Conservation (phyloP, 768 basidiomycete species). For the Hypholoma fasciculare region DNA sequence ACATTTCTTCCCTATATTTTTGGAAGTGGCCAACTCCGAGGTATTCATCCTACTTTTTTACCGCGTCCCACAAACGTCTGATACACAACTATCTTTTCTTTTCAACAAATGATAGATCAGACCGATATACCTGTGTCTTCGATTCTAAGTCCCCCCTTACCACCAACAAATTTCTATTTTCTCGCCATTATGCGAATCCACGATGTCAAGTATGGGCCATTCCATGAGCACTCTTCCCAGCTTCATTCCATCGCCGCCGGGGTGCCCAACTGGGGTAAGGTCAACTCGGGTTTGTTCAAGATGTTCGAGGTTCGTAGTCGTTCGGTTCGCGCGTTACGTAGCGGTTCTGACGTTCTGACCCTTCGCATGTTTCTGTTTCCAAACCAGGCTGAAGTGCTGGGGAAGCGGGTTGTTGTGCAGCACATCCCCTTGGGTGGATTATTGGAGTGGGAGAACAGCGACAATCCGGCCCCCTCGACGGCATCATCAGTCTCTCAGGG, state of each 20-base stretch:
- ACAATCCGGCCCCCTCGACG: not conserved
- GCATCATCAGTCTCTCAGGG: not conserved
- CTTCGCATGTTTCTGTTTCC: not conserved
- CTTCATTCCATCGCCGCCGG: conserved; percentile 82
- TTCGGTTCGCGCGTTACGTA: conserved; percentile 2
- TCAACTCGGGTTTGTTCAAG: conserved; percentile 86
- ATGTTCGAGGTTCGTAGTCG: conserved; percentile 82
- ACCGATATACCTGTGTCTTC: conserved; percentile 61
- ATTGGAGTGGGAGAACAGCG: conserved; percentile 57
- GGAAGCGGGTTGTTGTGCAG: conserved; percentile 95
- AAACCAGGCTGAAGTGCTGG: conserved; percentile 80
- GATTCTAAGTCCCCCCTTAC: conserved; percentile 57
- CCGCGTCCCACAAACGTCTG: not conserved
- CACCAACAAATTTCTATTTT: conserved; percentile 77
- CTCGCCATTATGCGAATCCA: conserved; percentile 77
- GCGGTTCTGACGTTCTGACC: not conserved
- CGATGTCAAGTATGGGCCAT: conserved; percentile 83
- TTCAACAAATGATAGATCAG: conserved; percentile 47
- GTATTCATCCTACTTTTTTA: conserved; percentile 31
- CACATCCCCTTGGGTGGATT: conserved; percentile 86
- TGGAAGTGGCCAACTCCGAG: conserved; percentile 87
- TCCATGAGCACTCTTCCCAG: conserved; percentile 91
- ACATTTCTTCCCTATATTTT: conserved; percentile 88
- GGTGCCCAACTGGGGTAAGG: conserved; percentile 91
- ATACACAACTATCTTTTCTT: conserved; percentile 8